Conservation (phyloP, 192 early-diverging fungal genomes). For the Podila minutissima region DNA sequence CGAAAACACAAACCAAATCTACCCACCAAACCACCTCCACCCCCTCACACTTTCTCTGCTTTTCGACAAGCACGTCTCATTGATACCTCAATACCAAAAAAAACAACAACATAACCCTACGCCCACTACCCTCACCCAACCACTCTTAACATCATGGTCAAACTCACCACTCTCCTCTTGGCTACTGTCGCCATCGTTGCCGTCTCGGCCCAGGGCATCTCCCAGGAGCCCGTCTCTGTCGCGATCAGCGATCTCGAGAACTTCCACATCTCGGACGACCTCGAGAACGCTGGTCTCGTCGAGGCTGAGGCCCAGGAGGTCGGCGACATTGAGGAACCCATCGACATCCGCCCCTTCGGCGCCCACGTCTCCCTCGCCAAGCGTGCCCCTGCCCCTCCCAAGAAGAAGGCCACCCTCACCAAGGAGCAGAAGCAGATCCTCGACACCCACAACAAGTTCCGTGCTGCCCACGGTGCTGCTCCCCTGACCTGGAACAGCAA, state of each 20-base stretch:
- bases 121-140: background rate
- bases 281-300: background rate
- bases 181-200: slow-evolving; percentile 41
- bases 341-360: slow-evolving; percentile 11
- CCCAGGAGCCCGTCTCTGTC: slow-evolving; percentile 1
- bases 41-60: background rate
- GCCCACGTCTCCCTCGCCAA: slow-evolving; percentile 9
- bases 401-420: slow-evolving; percentile 15
- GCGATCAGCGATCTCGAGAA: background rate
- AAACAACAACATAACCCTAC: background rate
- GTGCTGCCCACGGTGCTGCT: slow-evolving; percentile 50
- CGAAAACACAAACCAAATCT: background rate
- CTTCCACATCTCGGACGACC: background rate
- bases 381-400: slow-evolving; percentile 6
- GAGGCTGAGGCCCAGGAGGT: slow-evolving; percentile 6
- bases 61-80: slow-evolving; percentile 7
- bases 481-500: slow-evolving; percentile 50
- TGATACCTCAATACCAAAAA: slow-evolving; percentile 1
- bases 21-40: background rate
- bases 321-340: too few species aligned
- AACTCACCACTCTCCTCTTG: slow-evolving; percentile 45
- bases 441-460: slow-evolving; percentile 50
- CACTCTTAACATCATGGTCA: slow-evolving; percentile 17
- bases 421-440: slow-evolving; percentile 43
- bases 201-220: slow-evolving; percentile 18